Conservation (phyloP, 2,329 filamentous ascomycete species). For the Lasiodiplodia sp. region DNA sequence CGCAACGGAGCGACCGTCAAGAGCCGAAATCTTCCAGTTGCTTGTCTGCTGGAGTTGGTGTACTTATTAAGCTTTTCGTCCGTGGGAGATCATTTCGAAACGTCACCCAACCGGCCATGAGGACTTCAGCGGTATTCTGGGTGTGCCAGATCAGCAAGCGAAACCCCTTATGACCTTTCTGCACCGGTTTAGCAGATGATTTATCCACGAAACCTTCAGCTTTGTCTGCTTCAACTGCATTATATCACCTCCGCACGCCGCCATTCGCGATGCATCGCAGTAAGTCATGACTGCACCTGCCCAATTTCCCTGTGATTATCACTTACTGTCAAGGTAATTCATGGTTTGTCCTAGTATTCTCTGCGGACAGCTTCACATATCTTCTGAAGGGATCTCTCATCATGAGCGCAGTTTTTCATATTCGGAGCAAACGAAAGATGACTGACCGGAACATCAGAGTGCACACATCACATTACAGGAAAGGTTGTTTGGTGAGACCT, state of each 20-base stretch:
- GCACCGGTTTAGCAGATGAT: neutral
- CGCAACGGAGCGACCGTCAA: no score
- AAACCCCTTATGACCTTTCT: neutral
- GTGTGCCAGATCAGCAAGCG: neutral
- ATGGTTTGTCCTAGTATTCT: slow-evolving; percentile 11
- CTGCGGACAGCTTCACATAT: slow-evolving; percentile 1
- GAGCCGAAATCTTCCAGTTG: no score
- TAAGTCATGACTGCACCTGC: neutral
- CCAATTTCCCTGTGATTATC: neutral
- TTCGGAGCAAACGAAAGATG: neutral
- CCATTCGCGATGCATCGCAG: neutral
- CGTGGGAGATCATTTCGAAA: neutral
- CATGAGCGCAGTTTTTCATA: neutral
- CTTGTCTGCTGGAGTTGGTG: neutral
- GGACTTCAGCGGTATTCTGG: neutral
- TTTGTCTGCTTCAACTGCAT: neutral
- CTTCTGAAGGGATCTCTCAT: slow-evolving; percentile 1
- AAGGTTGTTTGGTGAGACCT: neutral
- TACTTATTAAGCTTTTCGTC: neutral
- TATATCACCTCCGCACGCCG: neutral
- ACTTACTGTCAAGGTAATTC: slow-evolving; percentile 9
- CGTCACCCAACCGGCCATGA: neutral
- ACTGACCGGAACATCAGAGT: neutral
- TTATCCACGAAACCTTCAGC: neutral
- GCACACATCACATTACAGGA: neutral